Percentiles rank a stretch among this genome's conserved stretches.
Evolutionary conservation across 2,329 filamentous ascomycete species (phyloP).

Genomic region (Verticillium nubilum): DNA sequence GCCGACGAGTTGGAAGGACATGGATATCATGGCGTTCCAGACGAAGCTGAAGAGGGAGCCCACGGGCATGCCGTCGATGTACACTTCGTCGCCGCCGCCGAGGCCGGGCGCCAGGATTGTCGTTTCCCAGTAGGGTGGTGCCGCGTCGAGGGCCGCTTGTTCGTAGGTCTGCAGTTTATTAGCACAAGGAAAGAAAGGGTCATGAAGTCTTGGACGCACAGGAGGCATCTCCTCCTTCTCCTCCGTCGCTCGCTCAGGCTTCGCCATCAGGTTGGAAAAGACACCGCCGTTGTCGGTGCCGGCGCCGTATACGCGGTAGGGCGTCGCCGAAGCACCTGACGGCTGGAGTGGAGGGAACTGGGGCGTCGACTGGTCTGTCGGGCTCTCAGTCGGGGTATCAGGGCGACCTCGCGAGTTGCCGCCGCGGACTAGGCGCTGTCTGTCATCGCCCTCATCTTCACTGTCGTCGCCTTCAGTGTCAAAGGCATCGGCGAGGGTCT

Average conservation of each 20-base stretch:
- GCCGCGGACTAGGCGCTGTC: conserved; percentile 78
- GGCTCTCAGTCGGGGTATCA: conserved; percentile 11
- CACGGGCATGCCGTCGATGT: conserved; percentile 91
- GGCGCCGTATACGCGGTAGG: conserved; percentile 60
- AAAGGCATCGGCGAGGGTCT: conserved; percentile 88
- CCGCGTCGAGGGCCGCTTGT: conserved; percentile 93
- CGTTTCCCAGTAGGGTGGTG: conserved; percentile 98
- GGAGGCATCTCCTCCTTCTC: conserved; percentile 86
- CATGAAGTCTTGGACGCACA: conserved; percentile 48
- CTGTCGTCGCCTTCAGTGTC: conserved; percentile 74
- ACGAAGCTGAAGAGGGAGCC: conserved; percentile 82
- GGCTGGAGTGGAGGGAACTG: conserved; percentile 17
- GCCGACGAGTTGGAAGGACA: conserved; percentile 94
- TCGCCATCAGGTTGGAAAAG: conserved; percentile 90
- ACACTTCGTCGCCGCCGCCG: conserved; percentile 88
- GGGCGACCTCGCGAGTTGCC: conserved; percentile 28
- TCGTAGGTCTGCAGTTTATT: conserved; percentile 73
- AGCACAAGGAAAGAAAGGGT: not conserved
- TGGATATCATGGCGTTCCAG: conserved; percentile 94
- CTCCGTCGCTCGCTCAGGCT: conserved; percentile 75
- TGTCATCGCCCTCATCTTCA: conserved; percentile 72
- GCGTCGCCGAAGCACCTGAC: conserved; percentile 21
- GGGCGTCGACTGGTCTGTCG: conserved; percentile 11
- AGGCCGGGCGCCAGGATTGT: conserved; percentile 92
- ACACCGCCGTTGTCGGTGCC: conserved; percentile 87